Conservation (phyloP, 768 basidiomycete genomes). For the Lyophyllum shimeji region DNA sequence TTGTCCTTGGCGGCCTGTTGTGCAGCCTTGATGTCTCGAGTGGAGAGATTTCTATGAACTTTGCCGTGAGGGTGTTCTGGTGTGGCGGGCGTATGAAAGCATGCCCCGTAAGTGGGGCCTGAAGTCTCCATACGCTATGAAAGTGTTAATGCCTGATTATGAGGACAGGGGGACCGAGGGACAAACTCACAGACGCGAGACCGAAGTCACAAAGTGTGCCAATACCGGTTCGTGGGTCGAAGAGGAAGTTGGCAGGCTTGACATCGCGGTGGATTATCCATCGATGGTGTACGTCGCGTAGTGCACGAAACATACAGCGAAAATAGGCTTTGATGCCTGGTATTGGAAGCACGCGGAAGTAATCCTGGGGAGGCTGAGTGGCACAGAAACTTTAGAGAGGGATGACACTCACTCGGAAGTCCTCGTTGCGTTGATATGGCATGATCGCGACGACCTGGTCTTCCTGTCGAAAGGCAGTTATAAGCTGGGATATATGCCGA, state of each 20-base stretch:
- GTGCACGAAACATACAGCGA: slow-evolving; percentile 84
- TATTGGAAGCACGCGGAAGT: slow-evolving; percentile 73
- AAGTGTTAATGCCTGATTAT: background rate
- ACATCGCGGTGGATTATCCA: slow-evolving; percentile 95
- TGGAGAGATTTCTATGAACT: slow-evolving; percentile 37
- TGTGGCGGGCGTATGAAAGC: slow-evolving; percentile 76
- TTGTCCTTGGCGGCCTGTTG: slow-evolving; percentile 62
- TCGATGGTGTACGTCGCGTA: slow-evolving; percentile 85
- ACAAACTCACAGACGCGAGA: slow-evolving; percentile 77
- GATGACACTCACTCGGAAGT: slow-evolving; percentile 78
- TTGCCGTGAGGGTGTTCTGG: slow-evolving; percentile 69
- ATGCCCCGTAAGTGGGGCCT: slow-evolving; percentile 49
- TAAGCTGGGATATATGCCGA: slow-evolving; percentile 87
- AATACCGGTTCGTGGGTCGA: slow-evolving; percentile 77
- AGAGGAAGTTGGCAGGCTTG: slow-evolving; percentile 97
- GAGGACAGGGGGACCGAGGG: background rate
- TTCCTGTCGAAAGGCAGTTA: slow-evolving; percentile 86
- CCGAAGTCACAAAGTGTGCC: slow-evolving; percentile 96
- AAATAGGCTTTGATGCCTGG: slow-evolving; percentile 83
- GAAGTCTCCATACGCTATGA: slow-evolving; percentile 55
- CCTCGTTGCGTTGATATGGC: slow-evolving; percentile 90
- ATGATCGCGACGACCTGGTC: slow-evolving; percentile 95
- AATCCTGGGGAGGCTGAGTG: slow-evolving; percentile 51
- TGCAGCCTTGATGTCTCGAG: slow-evolving; percentile 51
- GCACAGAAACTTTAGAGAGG: background rate